Evolutionary conservation across 768 basidiomycete species (phyloP), one percentile per base, ranked within the genome.

Genomic region (Phanerodontia chrysosporium): DNA sequence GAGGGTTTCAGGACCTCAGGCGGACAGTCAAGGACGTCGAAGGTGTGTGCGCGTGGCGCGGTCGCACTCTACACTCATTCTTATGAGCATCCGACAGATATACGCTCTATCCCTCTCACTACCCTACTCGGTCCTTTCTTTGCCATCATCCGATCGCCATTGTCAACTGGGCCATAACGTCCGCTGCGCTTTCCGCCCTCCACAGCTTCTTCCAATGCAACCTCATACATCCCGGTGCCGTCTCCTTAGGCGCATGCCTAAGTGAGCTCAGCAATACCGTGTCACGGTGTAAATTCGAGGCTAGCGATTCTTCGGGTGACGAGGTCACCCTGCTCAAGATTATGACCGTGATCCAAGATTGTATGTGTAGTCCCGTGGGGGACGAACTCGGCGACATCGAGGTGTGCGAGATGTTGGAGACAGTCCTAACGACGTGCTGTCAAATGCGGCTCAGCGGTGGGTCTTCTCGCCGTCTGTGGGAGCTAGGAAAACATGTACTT

Each of bases 321-420:
- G 97, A 99, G 72, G 90, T 97, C 8, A 95, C 98, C 9, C 78
- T 98, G 7, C 80, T 96, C 63, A 91, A 87, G 71, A 94, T 98
- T 59, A 84, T 98, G 79, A 82, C 87, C 8, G 87, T 98, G 18
- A 94, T 96, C 54, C 85, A 92, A 61, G 85, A 90, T 63, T 89
- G 90, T 66, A 78, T 97, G 62, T 87, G 87, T 63, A 80, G 85
- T 58, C 75, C 73, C 58, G 84, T 92, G 28, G 89, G 91, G 0
- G 70, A 74, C n/a, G 77, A 79, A 10, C 80, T 98, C 35, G 92
- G 91, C 27, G 96, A 99, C 66, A 83, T 97, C 55, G 93, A 95
- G 69, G 88, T 98, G 16, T 99, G 97, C 70, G 97, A 98, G 74
- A 95, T 99, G 89, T 77, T 99, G 65, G 97, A 99, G 73, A 96